These are phyloP conservation scores for Notholithocarpus densiflorus DNA, from an alignment of 306 rosid species.

Conservation along the genomic window DNA sequence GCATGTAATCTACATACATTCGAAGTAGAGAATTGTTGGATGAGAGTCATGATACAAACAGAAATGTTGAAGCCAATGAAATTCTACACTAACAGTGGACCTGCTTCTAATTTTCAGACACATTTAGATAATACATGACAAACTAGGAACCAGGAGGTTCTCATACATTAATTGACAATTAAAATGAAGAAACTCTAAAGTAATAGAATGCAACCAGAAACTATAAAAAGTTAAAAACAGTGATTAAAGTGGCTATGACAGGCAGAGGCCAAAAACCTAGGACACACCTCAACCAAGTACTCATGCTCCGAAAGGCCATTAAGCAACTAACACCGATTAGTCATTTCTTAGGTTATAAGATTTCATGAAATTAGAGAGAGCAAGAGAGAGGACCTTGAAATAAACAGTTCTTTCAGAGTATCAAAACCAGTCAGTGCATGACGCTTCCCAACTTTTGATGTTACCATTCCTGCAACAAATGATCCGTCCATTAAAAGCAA, in stretches of 20 bases:
- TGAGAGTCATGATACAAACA: not conserved
- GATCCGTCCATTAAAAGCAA: slow-evolving; percentile 12
- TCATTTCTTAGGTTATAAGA: not conserved
- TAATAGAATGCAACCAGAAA: not conserved
- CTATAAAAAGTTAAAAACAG: not conserved
- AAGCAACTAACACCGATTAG: not conserved
- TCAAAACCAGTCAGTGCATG: slow-evolving; percentile 92
- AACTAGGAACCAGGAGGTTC: not conserved
- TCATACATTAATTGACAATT: not conserved
- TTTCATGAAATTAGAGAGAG: not conserved
- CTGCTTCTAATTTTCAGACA: not conserved
- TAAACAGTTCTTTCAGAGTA: slow-evolving; percentile 78
- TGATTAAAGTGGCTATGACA: not conserved
- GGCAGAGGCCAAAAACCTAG: not conserved
- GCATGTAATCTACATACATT: slow-evolving; percentile 1
- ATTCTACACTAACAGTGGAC: not conserved
- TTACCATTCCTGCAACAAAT: slow-evolving; percentile 76
- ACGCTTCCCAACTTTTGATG: slow-evolving; percentile 96
- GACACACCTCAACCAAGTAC: not conserved
- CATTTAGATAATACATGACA: not conserved
- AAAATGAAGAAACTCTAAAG: not conserved
- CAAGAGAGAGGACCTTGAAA: slow-evolving; percentile 54
- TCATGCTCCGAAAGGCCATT: not conserved
- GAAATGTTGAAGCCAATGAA: not conserved
- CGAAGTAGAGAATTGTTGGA: not conserved